Base-by-base conservation (phyloP, 202 grass and related monocot genomes). In the Brachypodium distachyon region DNA sequence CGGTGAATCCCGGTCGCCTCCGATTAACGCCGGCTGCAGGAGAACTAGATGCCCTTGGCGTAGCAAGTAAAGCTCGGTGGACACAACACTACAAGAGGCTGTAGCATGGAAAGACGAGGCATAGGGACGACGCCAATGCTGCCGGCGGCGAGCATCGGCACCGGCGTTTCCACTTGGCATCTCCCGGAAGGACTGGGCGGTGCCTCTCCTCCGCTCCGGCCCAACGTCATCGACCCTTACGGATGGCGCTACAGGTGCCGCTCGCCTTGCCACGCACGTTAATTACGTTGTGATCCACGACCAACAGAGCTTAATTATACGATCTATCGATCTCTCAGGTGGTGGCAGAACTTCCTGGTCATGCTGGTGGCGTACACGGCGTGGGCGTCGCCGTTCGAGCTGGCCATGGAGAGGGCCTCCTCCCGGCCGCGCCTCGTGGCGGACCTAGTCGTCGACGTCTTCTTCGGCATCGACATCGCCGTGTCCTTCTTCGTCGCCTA, bases 401-500 rank as follows among this genome's bases (percentile, higher is more conserved):
- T 89, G 10, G 83, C 81, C 11, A 61, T 84, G 17, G 71, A 70
- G 46, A 68, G 52, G 54, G 48, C 75, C 40, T 32, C 38, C 61
- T 82, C 83, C 5, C 25, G 69, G 6, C 42, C 81, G 17, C 81
- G 82, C 18, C 54, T 84, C 33, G 28, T 61, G 26, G 69, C 66
- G 26, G 63, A 89, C 68, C 77, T 87, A 13, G 29, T 82, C 48
- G 90, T 87, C 67, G 84, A 93, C 77, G 48, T 21, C 17, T 93
- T 93, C 81, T 93, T 93, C 73, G 63, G 33, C 57, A 32, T 31
- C 49, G 87, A 93, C 73, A 89, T 93, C 81, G 60, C 68, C 68
- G 34, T 78, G 6, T 78, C 90, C 62, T 93, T 93, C 87, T 89
- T 76, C 69, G 77, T 90, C 49, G 84, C 90, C 10, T 93, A 90